Conservation (phyloP, 495 filamentous ascomycete genomes). For the Xylaria intraflava region DNA sequence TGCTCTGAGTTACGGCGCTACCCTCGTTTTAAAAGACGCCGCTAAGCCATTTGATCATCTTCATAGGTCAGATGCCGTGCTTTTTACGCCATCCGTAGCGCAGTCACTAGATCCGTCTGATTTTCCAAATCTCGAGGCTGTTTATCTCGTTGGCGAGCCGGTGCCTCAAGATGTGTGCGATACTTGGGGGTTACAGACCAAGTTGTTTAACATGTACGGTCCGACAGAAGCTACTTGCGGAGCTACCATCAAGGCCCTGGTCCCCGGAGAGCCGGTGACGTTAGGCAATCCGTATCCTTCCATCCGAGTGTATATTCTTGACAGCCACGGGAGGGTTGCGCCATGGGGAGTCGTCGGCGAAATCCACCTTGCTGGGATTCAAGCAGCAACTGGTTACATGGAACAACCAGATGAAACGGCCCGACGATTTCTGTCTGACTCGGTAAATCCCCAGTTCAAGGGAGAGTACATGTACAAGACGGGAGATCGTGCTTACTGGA, state of each 20-base stretch:
- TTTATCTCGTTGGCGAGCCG: constrained; percentile 29
- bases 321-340: constrained; percentile 6
- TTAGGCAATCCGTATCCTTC: constrained; percentile 26
- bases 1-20: constrained; percentile 32
- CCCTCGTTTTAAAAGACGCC: constrained; percentile 24
- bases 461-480: constrained; percentile 30
- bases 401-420: constrained; percentile 13
- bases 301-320: constrained; percentile 29
- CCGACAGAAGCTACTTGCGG: constrained; percentile 32
- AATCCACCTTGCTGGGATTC: constrained; percentile 31
- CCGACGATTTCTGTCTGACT: constrained; percentile 14
- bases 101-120: constrained; percentile 14
- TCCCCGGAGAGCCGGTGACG: constrained; percentile 18
- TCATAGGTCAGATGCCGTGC: constrained; percentile 13
- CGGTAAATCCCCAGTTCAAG: background rate
- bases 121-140: constrained; percentile 15
- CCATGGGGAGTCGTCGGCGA: constrained; percentile 29
- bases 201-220: constrained; percentile 27
- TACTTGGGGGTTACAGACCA: constrained; percentile 17
- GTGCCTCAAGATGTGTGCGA: constrained; percentile 25
- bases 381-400: constrained; percentile 33
- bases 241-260: constrained; percentile 17
- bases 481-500: constrained; percentile 29
- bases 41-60: constrained; percentile 21
- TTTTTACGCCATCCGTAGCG: constrained; percentile 29